phyloP scores from a whole-genome alignment of 2,329 filamentous ascomycete species.

The Fusarium veterinarium region DNA sequence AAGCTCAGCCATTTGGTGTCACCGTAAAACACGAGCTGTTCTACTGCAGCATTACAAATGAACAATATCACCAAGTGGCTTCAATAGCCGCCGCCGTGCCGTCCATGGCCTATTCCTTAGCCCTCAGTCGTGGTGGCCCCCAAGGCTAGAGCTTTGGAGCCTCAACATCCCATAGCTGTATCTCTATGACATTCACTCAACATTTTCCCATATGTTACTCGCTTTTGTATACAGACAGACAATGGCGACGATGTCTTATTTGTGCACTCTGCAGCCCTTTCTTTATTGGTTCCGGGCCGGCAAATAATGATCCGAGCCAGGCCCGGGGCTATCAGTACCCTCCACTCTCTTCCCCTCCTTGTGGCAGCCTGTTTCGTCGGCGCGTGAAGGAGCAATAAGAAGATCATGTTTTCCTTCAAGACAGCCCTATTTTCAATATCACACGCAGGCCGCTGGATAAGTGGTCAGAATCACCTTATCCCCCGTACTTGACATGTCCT shows the following conservation, averaged over 20 bases:
- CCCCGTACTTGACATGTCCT: slow-evolving; percentile 1
- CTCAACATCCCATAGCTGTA: slow-evolving; percentile 5
- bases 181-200: not conserved
- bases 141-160: slow-evolving; percentile 5
- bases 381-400: not conserved
- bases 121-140: not conserved
- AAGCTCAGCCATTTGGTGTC: slow-evolving; percentile 14
- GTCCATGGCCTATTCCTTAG: not conserved
- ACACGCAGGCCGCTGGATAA: not conserved
- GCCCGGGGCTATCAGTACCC: slow-evolving; percentile 32
- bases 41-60: not conserved
- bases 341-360: slow-evolving; percentile 27
- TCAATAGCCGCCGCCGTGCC: slow-evolving; percentile 11
- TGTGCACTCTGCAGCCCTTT: not conserved
- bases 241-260: not conserved
- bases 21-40: slow-evolving; percentile 30
- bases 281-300: slow-evolving; percentile 29
- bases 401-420: not conserved
- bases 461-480: slow-evolving; percentile 16
- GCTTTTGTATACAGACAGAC: not conserved
- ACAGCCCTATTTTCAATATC: not conserved
- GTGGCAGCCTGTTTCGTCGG: not conserved
- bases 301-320: slow-evolving; percentile 29
- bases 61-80: slow-evolving; percentile 1
- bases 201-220: not conserved